These are phyloP conservation scores for Boletus reticulatus DNA, from an alignment of 768 basidiomycete genomes.

Conservation along the genomic window DNA sequence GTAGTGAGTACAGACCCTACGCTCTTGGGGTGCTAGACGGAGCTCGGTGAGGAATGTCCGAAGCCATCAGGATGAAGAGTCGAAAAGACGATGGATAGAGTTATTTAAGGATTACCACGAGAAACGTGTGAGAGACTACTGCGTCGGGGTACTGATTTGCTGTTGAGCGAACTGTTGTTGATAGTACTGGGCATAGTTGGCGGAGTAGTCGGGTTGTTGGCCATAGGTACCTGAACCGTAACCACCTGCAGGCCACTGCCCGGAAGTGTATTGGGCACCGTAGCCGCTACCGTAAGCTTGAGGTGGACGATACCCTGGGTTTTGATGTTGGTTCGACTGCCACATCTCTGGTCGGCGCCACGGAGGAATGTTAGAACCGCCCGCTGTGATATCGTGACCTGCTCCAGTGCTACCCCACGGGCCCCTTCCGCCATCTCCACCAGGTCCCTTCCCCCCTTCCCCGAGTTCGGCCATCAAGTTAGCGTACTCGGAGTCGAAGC, in stretches of 20 bases:
- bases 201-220: slow-evolving; percentile 62
- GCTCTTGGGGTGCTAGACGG: slow-evolving; percentile 22
- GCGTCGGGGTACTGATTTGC: slow-evolving; percentile 48
- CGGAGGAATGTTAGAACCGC: slow-evolving; percentile 80
- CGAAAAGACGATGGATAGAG: slow-evolving; percentile 13
- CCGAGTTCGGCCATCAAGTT: slow-evolving; percentile 98
- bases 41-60: slow-evolving; percentile 15
- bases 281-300: slow-evolving; percentile 55
- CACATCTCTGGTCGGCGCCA: slow-evolving; percentile 91
- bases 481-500: slow-evolving; percentile 97
- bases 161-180: slow-evolving; percentile 85
- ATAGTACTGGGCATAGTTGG: slow-evolving; percentile 83
- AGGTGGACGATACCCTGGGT: slow-evolving; percentile 66
- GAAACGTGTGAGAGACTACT: slow-evolving; percentile 22
- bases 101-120: slow-evolving; percentile 28
- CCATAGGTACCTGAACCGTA: slow-evolving; percentile 34
- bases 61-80: slow-evolving; percentile 15
- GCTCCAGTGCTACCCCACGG: slow-evolving; percentile 69
- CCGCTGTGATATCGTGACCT: slow-evolving; percentile 50
- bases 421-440: slow-evolving; percentile 52
- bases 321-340: slow-evolving; percentile 60
- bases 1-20: slow-evolving; percentile 34
- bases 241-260: slow-evolving; percentile 37
- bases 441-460: slow-evolving; percentile 63
- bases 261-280: slow-evolving; percentile 40